A percentile compares a stretch with the other conserved stretches of the same genome.
Evolutionary conservation across 2,329 filamentous ascomycete species (phyloP).

Genomic region (Colletotrichum higginsianum): DNA sequence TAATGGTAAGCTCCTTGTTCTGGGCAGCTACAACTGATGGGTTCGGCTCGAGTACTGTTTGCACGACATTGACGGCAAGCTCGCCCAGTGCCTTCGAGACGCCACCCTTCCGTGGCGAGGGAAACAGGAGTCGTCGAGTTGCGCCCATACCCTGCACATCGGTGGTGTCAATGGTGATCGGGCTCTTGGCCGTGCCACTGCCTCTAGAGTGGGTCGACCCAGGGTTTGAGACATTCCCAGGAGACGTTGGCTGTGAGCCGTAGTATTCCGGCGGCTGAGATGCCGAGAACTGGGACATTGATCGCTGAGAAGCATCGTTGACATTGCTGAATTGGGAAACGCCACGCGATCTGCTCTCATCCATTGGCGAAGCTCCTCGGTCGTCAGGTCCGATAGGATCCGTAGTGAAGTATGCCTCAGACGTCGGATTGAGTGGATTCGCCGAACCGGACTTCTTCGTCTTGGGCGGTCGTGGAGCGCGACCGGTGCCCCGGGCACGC

Average conservation of each 20-base stretch:
- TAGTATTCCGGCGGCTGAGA: conserved; percentile 28
- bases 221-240: conserved; percentile 50
- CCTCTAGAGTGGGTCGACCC: conserved; percentile 69
- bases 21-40: conserved; percentile 51
- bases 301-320: conserved; percentile 30
- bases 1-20: conserved; percentile 54
- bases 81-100: conserved; percentile 74
- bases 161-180: conserved; percentile 67
- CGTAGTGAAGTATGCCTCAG: conserved; percentile 68
- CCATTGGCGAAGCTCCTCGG: conserved; percentile 31
- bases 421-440: conserved; percentile 62
- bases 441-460: conserved; percentile 66
- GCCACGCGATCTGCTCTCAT: conserved; percentile 40
- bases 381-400: conserved; percentile 64
- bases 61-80: conserved; percentile 67
- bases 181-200: conserved; percentile 70
- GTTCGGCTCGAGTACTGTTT: conserved; percentile 52
- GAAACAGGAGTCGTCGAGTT: conserved; percentile 82
- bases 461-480: conserved; percentile 53
- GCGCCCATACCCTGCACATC: conserved; percentile 65
- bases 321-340: conserved; percentile 37
- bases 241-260: conserved; percentile 31
- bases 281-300: conserved; percentile 18
- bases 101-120: conserved; percentile 79
- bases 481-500: conserved; percentile 62